Evolutionary conservation across 2,329 filamentous ascomycete genomes (phyloP), one percentile per base, ranked within the genome.

Genomic region (Diaporthe destruens): DNA sequence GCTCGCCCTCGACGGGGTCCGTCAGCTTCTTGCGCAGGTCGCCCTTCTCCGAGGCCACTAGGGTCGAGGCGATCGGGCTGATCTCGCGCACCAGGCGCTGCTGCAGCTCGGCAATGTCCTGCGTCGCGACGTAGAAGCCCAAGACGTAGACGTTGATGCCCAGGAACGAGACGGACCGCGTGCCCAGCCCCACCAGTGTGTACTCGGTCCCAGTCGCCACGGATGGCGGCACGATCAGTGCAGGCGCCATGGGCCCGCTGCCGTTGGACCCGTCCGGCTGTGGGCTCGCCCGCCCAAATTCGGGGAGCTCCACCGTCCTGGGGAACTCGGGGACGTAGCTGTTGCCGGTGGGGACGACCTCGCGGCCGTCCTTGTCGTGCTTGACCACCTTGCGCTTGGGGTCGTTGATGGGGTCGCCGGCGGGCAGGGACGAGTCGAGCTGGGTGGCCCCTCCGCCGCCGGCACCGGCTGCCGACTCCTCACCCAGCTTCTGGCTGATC

Each of bases 141-240:
- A 98, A 93, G 23, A 98, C 93, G 84, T 99, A 99, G 69, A 99
- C 96, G 81, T 98, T 92, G 56, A 99, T 94, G 63, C 90, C 86
- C 56, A 98, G 84, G 81, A 98, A 98, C 32, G 93, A 97, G 42
- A 99, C 96, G 0, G 93, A 95, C 71, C 96, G 90, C 75, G 97
- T 92, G 23, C 96, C 96, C 6, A 98, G 84, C 0, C 96, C 96
- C 8, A 98, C 88, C 0, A 98, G 87, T 29, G 94, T 95, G 81
- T 98, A 98, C 78, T 98, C 93, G 78, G 81, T 89, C 75, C 82
- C 87, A 73, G 84, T 79, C 77, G 71, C 80, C 77, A 63, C 75
- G 71, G 32, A 74, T 74, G 67, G 59, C 74, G 71, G 74, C 12
- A 74, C 49, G 6, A 74, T 74, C 74, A 49, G 77, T 78, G 18